A percentile compares a stretch with the other conserved stretches of the same genome.
Conservation (phyloP, 768 basidiomycete species). For the Postia placenta region DNA sequence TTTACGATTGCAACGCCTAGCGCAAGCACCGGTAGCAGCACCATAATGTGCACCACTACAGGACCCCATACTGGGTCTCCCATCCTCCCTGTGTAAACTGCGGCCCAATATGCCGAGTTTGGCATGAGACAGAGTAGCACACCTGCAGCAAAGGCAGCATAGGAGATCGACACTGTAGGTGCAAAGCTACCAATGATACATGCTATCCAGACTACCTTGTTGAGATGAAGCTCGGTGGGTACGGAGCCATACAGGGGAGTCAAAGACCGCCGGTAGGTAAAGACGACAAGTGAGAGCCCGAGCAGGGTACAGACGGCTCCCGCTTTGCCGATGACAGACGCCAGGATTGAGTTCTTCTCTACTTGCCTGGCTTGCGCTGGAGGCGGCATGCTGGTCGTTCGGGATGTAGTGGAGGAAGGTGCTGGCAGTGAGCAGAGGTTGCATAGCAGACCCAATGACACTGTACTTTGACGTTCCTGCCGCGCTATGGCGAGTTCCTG, state of each 20-base stretch:
- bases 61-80: conserved; percentile 52
- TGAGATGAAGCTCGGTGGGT: conserved; percentile 46
- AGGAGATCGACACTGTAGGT: conserved; percentile 25
- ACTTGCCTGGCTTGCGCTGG: neutral
- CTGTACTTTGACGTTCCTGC: neutral
- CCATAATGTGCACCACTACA: conserved; percentile 46
- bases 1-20: conserved; percentile 42
- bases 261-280: conserved; percentile 58
- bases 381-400: conserved; percentile 3
- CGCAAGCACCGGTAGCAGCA: conserved; percentile 53
- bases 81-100: conserved; percentile 50
- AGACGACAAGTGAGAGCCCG: conserved; percentile 50
- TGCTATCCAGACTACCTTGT: conserved; percentile 30
- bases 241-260: conserved; percentile 62
- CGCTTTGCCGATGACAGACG: conserved; percentile 11
- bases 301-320: conserved; percentile 17
- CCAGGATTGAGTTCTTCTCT: neutral
- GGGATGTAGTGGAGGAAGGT: neutral
- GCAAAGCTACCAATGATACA: conserved; percentile 28
- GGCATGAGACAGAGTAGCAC: conserved; percentile 42
- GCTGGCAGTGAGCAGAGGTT: neutral
- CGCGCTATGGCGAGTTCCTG: neutral
- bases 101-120: conserved; percentile 61
- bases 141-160: conserved; percentile 32
- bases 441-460: neutral